A percentile compares a stretch with the other conserved stretches of the same genome.
Conservation (phyloP, 2,329 filamentous ascomycete genomes). For the Cladosporium cucumerinum region DNA sequence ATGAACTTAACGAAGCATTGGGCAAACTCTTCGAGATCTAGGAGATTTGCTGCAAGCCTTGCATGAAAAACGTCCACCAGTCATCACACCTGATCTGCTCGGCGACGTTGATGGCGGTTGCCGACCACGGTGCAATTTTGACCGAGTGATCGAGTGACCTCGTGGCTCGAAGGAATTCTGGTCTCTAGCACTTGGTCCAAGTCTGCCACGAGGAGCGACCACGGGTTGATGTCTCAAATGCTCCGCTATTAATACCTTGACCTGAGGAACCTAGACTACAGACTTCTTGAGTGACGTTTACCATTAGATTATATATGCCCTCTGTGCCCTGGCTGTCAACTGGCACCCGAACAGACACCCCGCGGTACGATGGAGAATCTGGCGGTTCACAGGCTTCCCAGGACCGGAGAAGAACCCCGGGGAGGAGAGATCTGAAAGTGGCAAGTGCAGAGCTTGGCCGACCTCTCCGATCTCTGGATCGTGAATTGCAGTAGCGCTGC, state of each 20-base stretch:
- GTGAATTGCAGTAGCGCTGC: background rate
- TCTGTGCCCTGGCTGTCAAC: background rate
- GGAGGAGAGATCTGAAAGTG: background rate
- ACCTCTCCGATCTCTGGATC: conserved; percentile 2
- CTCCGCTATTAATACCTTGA: background rate
- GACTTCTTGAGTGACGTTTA: background rate
- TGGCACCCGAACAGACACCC: background rate
- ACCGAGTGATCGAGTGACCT: background rate
- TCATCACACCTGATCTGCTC: background rate
- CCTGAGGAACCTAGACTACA: background rate
- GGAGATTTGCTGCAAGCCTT: background rate
- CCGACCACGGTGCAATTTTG: background rate
- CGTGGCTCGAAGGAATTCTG: background rate
- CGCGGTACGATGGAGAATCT: background rate
- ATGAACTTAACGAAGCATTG: background rate
- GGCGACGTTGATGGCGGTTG: background rate
- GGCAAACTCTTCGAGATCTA: background rate
- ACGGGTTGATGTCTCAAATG: background rate
- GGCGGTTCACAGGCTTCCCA: background rate
- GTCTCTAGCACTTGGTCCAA: background rate
- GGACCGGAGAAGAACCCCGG: background rate
- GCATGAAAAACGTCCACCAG: background rate
- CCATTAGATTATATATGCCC: background rate
- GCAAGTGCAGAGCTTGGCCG: conserved; percentile 4
- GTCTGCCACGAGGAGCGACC: background rate